Percentiles rank a stretch among this genome's conserved stretches.
Evolutionary conservation across 2,329 filamentous ascomycete species (phyloP).

Genomic region (Purpureocillium lavendulum): DNA sequence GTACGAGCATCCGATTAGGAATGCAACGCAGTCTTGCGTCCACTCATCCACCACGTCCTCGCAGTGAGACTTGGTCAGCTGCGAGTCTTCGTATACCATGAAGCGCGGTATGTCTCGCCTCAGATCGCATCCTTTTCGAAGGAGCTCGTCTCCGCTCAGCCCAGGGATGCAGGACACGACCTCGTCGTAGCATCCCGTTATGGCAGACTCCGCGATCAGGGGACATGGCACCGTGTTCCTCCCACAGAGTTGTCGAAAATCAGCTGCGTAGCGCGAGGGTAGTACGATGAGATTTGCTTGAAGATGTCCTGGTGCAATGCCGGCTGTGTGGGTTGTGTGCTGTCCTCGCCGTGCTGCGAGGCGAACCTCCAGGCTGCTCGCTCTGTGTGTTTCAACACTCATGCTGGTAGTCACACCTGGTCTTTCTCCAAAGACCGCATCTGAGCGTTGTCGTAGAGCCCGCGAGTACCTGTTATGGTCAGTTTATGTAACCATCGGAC

Average conservation of each 20-base stretch:
- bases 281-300: conserved; percentile 57
- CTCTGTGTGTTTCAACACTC: background rate
- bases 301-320: conserved; percentile 44
- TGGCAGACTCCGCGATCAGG: conserved; percentile 42
- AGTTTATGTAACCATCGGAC: too few species aligned
- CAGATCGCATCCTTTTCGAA: conserved; percentile 41
- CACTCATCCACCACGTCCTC: conserved; percentile 41
- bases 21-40: conserved; percentile 51
- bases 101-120: conserved; percentile 50
- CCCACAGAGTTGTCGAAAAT: conserved; percentile 50
- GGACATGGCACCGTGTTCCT: conserved; percentile 57
- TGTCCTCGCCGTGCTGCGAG: conserved; percentile 21
- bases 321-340: conserved; percentile 38
- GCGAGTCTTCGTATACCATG: conserved; percentile 37
- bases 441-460: too few species aligned
- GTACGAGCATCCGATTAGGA: conserved; percentile 56
- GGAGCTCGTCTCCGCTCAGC: conserved; percentile 7
- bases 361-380: conserved; percentile 26
- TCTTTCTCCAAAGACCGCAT: too few species aligned
- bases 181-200: conserved; percentile 22
- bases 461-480: too few species aligned
- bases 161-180: too few species aligned
- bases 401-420: background rate
- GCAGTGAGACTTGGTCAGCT: conserved; percentile 26
- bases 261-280: conserved; percentile 44